Conservation (phyloP, 129 eudicot genomes). For the Artemisia annua region DNA sequence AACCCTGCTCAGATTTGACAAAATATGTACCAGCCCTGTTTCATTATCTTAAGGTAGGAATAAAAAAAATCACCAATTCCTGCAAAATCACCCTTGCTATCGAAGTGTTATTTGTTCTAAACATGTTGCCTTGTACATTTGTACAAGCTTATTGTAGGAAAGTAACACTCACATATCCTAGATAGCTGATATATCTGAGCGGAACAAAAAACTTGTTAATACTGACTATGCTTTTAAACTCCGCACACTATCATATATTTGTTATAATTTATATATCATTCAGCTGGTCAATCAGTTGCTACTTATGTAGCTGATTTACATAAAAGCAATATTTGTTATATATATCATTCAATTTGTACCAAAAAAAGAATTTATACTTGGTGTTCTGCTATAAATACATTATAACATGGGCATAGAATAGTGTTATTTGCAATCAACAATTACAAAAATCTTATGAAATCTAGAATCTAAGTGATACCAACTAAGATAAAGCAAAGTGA, state of each 20-base stretch:
- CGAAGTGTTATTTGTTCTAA: not conserved
- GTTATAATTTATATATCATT: not conserved
- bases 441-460: not conserved
- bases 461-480: not conserved
- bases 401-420: not conserved
- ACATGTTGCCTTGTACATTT: not conserved
- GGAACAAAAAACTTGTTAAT: not conserved
- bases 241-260: not conserved
- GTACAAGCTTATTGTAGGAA: not conserved
- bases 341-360: not conserved
- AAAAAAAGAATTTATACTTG: not conserved
- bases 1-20: too few species aligned
- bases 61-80: too few species aligned
- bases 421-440: not conserved
- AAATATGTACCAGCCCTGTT: too few species aligned
- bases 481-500: too few species aligned
- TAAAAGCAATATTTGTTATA: constrained; percentile 1
- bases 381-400: constrained; percentile 3
- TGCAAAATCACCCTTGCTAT: not conserved
- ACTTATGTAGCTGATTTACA: not conserved
- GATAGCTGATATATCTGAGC: not conserved
- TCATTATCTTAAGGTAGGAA: too few species aligned
- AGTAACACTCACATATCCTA: not conserved
- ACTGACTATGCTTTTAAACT: not conserved
- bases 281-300: not conserved